These are phyloP conservation scores for Sporormia fimetaria DNA, from an alignment of 495 filamentous ascomycete species.

Conservation along the genomic window DNA sequence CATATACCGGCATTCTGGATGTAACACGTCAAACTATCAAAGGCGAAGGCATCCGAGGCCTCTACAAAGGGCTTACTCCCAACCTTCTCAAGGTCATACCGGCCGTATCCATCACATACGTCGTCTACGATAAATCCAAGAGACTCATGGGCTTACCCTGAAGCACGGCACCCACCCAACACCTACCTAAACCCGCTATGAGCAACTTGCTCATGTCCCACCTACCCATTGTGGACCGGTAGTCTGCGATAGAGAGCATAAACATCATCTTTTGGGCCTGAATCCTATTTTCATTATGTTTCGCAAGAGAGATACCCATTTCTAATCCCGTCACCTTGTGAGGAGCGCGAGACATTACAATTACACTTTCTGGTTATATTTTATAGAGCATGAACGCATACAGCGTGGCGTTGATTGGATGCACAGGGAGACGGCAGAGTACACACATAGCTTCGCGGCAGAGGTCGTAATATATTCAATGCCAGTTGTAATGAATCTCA, in stretches of 20 bases:
- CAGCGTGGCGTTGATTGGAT: too few relatives aligned
- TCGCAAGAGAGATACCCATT: constrained; percentile 4
- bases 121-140: constrained; percentile 96
- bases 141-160: constrained; percentile 57
- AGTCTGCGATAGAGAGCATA: too few relatives aligned
- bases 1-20: constrained; percentile 80
- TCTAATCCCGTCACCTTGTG: background rate
- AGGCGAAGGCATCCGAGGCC: constrained; percentile 70
- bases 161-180: constrained; percentile 10
- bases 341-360: background rate
- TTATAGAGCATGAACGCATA: too few relatives aligned
- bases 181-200: background rate
- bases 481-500: too few relatives aligned
- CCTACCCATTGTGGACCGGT: too few relatives aligned
- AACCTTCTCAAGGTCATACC: constrained; percentile 96
- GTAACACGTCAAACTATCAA: constrained; percentile 69
- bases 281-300: background rate
- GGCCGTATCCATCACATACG: constrained; percentile 89
- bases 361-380: background rate
- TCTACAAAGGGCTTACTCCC: constrained; percentile 92
- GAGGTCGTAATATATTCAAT: too few relatives aligned
- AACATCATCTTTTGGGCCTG: too few relatives aligned
- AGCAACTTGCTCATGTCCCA: too few relatives aligned
- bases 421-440: too few relatives aligned
- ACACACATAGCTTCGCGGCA: too few relatives aligned